phyloP scores from a whole-genome alignment of 1,284 basidiomycete species.

The Rhizopogon parksii region DNA sequence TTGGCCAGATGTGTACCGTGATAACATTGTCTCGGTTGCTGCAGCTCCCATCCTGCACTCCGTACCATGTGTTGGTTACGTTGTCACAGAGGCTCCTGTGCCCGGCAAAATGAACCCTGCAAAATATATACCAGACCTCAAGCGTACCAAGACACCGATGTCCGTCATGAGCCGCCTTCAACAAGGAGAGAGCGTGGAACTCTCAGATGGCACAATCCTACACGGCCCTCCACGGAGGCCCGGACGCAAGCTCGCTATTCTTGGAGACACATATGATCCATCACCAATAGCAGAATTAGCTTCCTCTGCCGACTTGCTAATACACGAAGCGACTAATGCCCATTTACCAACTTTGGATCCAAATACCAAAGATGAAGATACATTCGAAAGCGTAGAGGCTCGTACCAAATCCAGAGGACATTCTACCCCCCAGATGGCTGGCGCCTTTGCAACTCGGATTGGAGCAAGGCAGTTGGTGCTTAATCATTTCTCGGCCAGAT shows the following conservation, averaged over 20 bases:
- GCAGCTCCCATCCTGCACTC: slow-evolving; percentile 81
- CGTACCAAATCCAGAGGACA: slow-evolving; percentile 80
- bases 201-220: slow-evolving; percentile 75
- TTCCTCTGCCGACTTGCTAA: slow-evolving; percentile 55
- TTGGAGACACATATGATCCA: slow-evolving; percentile 80
- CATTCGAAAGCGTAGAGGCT: slow-evolving; percentile 55
- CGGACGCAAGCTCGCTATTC: slow-evolving; percentile 70
- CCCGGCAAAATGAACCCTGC: slow-evolving; percentile 69
- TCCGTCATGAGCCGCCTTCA: slow-evolving; percentile 66
- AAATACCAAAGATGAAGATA: slow-evolving; percentile 49
- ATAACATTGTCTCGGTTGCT: slow-evolving; percentile 61
- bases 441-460: slow-evolving; percentile 68
- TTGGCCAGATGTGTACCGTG: slow-evolving; percentile 67
- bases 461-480: slow-evolving; percentile 63
- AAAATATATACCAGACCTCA: slow-evolving; percentile 57
- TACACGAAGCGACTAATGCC: slow-evolving; percentile 91
- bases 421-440: slow-evolving; percentile 90
- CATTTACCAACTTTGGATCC: slow-evolving; percentile 67
- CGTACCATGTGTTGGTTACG: slow-evolving; percentile 80
- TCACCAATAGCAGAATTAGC: slow-evolving; percentile 55
- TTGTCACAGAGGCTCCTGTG: slow-evolving; percentile 70
- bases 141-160: slow-evolving; percentile 68
- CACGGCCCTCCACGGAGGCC: slow-evolving; percentile 61
- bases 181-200: slow-evolving; percentile 58
- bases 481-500: slow-evolving; percentile 80